Percentiles rank a stretch among this genome's conserved stretches.
Conservation (phyloP, 495 filamentous ascomycete genomes). For the Neurospora sp. region DNA sequence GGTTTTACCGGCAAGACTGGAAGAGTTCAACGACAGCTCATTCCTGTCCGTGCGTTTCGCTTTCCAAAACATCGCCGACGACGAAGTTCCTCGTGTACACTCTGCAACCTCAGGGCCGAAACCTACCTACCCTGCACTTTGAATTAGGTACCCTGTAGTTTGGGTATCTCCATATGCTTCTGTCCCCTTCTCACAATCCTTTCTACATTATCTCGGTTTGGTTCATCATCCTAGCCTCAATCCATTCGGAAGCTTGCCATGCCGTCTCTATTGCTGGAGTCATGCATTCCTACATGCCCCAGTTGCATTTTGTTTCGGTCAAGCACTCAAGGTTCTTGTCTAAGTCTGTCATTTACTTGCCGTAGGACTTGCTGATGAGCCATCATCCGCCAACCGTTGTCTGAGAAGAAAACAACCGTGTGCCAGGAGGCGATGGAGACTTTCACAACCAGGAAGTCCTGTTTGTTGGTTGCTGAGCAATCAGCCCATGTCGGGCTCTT, state of each 20-base stretch:
- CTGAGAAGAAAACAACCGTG: neutral
- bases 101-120: neutral
- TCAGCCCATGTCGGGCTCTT: too few relatives aligned
- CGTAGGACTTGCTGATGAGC: neutral
- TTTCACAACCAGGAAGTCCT: neutral
- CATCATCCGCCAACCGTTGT: neutral
- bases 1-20: neutral
- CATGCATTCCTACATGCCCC: accelerated
- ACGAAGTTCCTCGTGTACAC: neutral
- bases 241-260: neutral
- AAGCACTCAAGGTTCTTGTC: too few relatives aligned
- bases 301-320: neutral
- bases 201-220: neutral
- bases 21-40: neutral
- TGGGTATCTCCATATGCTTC: neutral
- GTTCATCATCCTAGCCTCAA: too few relatives aligned
- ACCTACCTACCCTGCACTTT: neutral
- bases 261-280: neutral
- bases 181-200: neutral
- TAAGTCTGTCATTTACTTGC: too few relatives aligned
- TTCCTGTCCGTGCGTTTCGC: neutral
- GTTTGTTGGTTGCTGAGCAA: too few relatives aligned
- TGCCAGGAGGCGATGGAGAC: neutral
- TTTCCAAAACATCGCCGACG: neutral
- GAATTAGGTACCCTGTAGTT: neutral